Evolutionary conservation across 148 eudicot species (phyloP).

Genomic region (Cornus suecica): DNA sequence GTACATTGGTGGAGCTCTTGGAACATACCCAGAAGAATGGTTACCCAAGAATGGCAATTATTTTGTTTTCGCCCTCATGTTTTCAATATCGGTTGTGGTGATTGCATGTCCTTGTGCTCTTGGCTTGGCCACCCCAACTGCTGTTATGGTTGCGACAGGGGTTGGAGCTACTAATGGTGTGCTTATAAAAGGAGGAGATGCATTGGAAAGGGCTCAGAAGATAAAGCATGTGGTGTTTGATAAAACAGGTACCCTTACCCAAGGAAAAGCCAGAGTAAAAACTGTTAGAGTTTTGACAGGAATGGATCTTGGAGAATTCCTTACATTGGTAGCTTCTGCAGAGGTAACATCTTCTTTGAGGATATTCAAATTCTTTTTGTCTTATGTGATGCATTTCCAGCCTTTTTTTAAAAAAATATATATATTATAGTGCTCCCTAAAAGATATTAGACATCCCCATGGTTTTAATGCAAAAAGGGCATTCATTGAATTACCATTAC

Average conservation of each 20-base stretch:
- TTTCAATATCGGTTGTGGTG: conserved; percentile 91
- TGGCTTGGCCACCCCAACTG: conserved; percentile 98
- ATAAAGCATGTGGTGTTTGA: conserved; percentile 84
- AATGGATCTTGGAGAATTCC: conserved; percentile 92
- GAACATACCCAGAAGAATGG: conserved; percentile 76
- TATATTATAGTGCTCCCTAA: background rate
- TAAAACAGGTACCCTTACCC: conserved; percentile 96
- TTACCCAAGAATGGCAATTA: conserved; percentile 78
- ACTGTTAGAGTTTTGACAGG: conserved; percentile 65
- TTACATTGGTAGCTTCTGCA: conserved; percentile 94
- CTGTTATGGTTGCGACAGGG: conserved; percentile 98
- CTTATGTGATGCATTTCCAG: background rate
- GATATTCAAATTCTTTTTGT: background rate
- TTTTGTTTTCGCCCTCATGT: conserved; percentile 95
- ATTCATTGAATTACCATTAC: background rate
- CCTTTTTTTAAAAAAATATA: background rate
- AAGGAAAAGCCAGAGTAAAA: conserved; percentile 88
- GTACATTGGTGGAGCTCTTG: conserved; percentile 72
- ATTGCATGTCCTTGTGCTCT: conserved; percentile 98
- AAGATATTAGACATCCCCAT: too few species aligned
- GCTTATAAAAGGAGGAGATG: conserved; percentile 97
- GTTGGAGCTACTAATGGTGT: conserved; percentile 96
- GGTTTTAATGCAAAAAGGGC: background rate
- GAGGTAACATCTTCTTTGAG: conserved; percentile 47
- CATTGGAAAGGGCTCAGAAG: conserved; percentile 91